These are phyloP conservation scores for Rauvolfia tetraphylla DNA, from an alignment of 257 asterid genomes.

Conservation along the genomic window DNA sequence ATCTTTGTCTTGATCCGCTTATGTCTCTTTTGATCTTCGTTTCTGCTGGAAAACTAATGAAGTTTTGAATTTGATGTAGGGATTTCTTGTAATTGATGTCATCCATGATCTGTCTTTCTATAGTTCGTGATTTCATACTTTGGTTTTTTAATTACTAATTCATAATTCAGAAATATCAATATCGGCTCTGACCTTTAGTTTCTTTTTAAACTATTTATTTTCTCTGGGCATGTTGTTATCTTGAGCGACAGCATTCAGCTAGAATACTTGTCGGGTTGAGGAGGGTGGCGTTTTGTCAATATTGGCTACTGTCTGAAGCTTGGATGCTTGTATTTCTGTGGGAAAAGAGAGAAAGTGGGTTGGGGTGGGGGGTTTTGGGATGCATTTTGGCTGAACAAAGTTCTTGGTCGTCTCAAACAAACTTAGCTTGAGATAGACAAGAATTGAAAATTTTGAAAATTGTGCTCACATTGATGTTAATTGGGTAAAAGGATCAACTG, in stretches of 20 bases:
- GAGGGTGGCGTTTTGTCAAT: background rate
- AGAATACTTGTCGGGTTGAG: too few species aligned
- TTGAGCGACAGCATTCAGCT: background rate
- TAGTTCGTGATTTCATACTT: background rate
- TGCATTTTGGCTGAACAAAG: background rate
- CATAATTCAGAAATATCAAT: too few species aligned
- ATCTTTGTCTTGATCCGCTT: constrained; percentile 15
- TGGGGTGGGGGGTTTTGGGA: too few species aligned
- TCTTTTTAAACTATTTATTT: background rate
- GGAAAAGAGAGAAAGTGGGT: too few species aligned
- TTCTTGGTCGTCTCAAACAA: background rate
- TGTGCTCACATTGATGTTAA: background rate
- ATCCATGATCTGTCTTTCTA: background rate
- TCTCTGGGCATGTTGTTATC: background rate
- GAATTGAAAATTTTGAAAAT: background rate
- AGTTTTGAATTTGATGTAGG: constrained; percentile 18
- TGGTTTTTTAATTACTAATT: background rate
- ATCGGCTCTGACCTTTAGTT: background rate
- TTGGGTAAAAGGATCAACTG: background rate
- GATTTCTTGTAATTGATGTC: background rate
- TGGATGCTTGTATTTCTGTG: background rate
- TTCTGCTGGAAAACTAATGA: constrained; percentile 5
- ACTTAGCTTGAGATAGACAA: background rate
- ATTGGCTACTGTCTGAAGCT: background rate
- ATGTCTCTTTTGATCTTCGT: background rate